These are phyloP conservation scores for Lagerstroemia fauriei DNA, from an alignment of 441 rosid species.

Conservation along the genomic window DNA sequence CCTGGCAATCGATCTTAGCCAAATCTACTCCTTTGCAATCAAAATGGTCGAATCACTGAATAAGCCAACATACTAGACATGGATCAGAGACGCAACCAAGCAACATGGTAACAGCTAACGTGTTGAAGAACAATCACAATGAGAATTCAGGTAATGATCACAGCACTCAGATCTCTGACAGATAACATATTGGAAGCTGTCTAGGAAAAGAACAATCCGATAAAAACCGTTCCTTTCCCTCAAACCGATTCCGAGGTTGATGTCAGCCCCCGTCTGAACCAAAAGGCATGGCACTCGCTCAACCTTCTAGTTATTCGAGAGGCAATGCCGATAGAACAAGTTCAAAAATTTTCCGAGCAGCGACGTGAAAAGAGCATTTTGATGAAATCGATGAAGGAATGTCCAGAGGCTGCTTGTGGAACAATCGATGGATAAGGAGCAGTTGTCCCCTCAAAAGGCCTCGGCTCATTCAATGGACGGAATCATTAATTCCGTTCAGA, in stretches of 20 bases:
- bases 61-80: too few species aligned
- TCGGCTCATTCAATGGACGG: slow-evolving; percentile 9
- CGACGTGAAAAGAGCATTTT: background rate
- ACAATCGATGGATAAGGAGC: slow-evolving; percentile 23
- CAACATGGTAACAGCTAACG: too few species aligned
- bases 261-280: slow-evolving; percentile 64
- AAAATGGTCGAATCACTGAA: background rate
- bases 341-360: background rate
- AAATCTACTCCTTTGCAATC: background rate
- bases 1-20: background rate
- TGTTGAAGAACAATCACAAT: background rate
- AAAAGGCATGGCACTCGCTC: slow-evolving; percentile 24
- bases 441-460: slow-evolving; percentile 46
- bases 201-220: slow-evolving; percentile 33
- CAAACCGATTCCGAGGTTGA: slow-evolving; percentile 32
- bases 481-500: slow-evolving; percentile 4
- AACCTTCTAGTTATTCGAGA: slow-evolving; percentile 51
- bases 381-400: background rate
- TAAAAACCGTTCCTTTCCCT: slow-evolving; percentile 28
- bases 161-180: background rate
- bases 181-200: slow-evolving; percentile 23
- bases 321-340: slow-evolving; percentile 38
- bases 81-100: too few species aligned
- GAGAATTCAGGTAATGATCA: background rate
- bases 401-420: slow-evolving; percentile 51